A percentile compares a stretch with the other conserved stretches of the same genome.
These are phyloP conservation scores for Gossypium gossypioides DNA, from an alignment of 441 rosid genomes.

Conservation along the genomic window DNA sequence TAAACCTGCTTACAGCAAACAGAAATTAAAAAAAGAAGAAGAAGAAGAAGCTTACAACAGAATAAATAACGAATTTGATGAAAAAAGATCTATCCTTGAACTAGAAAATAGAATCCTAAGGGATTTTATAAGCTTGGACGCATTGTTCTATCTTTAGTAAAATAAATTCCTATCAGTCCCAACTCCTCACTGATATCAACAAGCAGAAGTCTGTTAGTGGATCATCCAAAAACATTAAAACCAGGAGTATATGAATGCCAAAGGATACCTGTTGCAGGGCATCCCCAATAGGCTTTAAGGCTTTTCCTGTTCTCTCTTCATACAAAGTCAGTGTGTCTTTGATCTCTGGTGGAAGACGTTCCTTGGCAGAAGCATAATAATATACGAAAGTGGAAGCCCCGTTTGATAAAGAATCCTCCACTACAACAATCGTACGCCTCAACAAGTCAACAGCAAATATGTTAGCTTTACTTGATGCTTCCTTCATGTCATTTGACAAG, in stretches of 20 bases:
- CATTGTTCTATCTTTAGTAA: background rate
- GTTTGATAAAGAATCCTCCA: constrained; percentile 51
- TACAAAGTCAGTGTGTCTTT: constrained; percentile 45
- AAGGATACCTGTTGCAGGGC: constrained; percentile 60
- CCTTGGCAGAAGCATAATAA: constrained; percentile 67
- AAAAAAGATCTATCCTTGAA: constrained; percentile 14
- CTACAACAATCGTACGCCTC: constrained; percentile 48
- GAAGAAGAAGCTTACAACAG: background rate
- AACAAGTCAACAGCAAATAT: constrained; percentile 48
- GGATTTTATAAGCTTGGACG: background rate
- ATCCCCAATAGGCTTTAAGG: constrained; percentile 50
- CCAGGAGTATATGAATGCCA: constrained; percentile 4
- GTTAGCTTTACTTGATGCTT: constrained; percentile 47
- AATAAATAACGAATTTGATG: background rate
- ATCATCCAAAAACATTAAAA: constrained; percentile 10
- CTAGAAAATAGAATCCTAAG: constrained; percentile 3
- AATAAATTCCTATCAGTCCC: background rate
- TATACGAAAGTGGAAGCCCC: constrained; percentile 61
- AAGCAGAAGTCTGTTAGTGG: background rate
- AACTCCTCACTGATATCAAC: background rate
- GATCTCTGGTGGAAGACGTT: constrained; percentile 59
- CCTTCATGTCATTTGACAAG: constrained; percentile 47
- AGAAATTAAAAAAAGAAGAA: background rate
- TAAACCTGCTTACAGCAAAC: constrained; percentile 42
- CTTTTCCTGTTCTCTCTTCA: constrained; percentile 50